Evolutionary conservation across 169 alveolate genomes (phyloP).

Genomic region (Plasmodium chabaudi): DNA sequence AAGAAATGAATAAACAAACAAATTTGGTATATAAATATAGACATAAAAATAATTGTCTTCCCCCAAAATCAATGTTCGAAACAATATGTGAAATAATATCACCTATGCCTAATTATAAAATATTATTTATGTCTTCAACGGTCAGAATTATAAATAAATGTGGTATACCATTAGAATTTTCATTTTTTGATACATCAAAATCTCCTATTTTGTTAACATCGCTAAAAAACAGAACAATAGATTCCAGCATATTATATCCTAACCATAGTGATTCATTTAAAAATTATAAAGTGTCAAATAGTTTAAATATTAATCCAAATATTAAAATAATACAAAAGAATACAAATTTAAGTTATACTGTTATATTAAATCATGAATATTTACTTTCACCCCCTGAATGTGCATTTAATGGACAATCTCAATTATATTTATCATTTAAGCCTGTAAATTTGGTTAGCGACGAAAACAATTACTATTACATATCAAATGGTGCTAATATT

Average conservation of each 20-base stretch:
- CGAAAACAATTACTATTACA: conserved; percentile 30
- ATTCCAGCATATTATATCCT: conserved; percentile 74
- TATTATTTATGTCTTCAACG: conserved; percentile 87
- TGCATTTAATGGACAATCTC: conserved; percentile 74
- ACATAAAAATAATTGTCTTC: conserved; percentile 31
- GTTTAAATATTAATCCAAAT: conserved; percentile 66
- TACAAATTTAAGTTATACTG: conserved; percentile 63
- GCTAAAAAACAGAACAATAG: conserved; percentile 80
- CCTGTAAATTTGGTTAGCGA: conserved; percentile 53
- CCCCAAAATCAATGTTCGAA: conserved; percentile 65
- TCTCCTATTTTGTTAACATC: conserved; percentile 82
- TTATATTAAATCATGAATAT: conserved; percentile 77
- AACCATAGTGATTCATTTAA: conserved; percentile 69
- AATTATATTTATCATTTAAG: conserved; percentile 61
- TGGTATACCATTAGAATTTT: conserved; percentile 88
- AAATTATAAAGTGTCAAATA: conserved; percentile 67
- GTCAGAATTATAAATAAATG: conserved; percentile 86
- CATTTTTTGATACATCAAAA: conserved; percentile 82
- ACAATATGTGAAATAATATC: conserved; percentile 86
- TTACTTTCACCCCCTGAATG: conserved; percentile 73
- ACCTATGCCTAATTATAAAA: conserved; percentile 89
- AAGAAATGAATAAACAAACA: conserved; percentile 51
- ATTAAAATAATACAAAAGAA: conserved; percentile 63
- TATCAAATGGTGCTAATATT: neutral
- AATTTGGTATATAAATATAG: conserved; percentile 23